phyloP scores from a whole-genome alignment of 345 rosid species.

The Eutrema japonicum region DNA sequence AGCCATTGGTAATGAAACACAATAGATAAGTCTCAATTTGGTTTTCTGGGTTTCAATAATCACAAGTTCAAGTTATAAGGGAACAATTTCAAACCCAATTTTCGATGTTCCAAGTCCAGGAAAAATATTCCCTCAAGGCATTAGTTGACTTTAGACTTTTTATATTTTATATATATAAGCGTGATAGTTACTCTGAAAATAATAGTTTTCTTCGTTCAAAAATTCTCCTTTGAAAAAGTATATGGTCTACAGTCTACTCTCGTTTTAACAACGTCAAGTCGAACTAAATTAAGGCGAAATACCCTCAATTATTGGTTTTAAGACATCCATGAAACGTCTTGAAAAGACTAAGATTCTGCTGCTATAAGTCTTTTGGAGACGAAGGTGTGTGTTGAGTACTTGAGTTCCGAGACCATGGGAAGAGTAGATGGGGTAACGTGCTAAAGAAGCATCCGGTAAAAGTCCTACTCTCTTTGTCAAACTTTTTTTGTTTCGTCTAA shows the following conservation, averaged over 20 bases:
- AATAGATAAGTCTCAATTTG: background rate
- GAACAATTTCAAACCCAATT: conserved; percentile 5
- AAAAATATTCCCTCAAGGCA: conserved; percentile 12
- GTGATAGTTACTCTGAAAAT: conserved; percentile 16
- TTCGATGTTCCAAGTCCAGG: conserved; percentile 17
- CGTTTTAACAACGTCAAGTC: conserved; percentile 23
- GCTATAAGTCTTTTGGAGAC: conserved; percentile 8
- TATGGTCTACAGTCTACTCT: conserved; percentile 2
- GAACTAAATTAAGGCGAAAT: background rate
- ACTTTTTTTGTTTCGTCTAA: too few relatives aligned
- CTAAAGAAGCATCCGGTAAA: background rate
- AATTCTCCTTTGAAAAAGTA: background rate
- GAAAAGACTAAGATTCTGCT: background rate
- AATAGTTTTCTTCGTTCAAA: conserved; percentile 2
- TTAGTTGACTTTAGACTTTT: conserved; percentile 24
- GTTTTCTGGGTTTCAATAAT: background rate
- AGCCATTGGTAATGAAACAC: conserved; percentile 26
- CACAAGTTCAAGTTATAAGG: background rate
- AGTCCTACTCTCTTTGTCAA: background rate
- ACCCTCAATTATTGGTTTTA: conserved; percentile 3
- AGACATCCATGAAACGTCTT: background rate
- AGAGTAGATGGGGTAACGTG: conserved; percentile 1
- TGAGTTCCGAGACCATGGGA: background rate
- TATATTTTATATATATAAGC: background rate
- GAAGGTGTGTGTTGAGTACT: background rate